Base-by-base conservation (phyloP, 805 yeast species). In the Maudiozyma turicensis region DNA sequence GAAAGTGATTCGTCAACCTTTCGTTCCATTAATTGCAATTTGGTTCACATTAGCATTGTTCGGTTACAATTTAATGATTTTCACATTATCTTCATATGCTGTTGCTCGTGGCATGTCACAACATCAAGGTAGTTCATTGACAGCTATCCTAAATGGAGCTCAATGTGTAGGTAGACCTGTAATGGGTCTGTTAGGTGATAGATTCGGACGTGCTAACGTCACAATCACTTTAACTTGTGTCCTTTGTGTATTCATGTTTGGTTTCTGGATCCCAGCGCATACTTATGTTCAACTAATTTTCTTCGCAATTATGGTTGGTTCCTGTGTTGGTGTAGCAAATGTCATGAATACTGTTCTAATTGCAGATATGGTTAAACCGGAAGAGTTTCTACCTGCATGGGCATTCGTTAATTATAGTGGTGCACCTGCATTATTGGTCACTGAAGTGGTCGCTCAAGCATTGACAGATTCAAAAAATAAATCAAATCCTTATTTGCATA, bases 381-480 rank as follows among this genome's bases (percentile, higher is more conserved):
- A 63, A 8, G 62, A 61, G 15, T 72, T 70, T 50, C 62, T 71
- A 26, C 63, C 72, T 28, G 73, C 71, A 2, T 67, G 74, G 65
- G 58, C 69, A 5, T 66, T 63, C 47, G 64, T 68, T 5, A 69
- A 67, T 46, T 46, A 62, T 8, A 45, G 55, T 13, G 62, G 64
- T 32, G 65, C 71, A 1, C 54, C 68, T 3, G 46, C 63, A 32
- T 60, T 73, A 5, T 60, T 80, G 28, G 71, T 73, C 1, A 68
- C 79, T 3, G 86, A 80, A 62, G 72, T 77, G 7, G 73, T 80
- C 45, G 84, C 80, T 0, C 72, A 80, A 49, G 71, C 78, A 2
- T 58, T 80, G 44, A 68, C 70, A 46, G 65, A 59, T n/a, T 45
- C 57, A 9, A 38, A 54, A 2, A 44, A 50, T 9, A 52, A 53